These are phyloP conservation scores for Suhomyces faveliae DNA, from an alignment of 805 yeast species.

Conservation along the genomic window DNA sequence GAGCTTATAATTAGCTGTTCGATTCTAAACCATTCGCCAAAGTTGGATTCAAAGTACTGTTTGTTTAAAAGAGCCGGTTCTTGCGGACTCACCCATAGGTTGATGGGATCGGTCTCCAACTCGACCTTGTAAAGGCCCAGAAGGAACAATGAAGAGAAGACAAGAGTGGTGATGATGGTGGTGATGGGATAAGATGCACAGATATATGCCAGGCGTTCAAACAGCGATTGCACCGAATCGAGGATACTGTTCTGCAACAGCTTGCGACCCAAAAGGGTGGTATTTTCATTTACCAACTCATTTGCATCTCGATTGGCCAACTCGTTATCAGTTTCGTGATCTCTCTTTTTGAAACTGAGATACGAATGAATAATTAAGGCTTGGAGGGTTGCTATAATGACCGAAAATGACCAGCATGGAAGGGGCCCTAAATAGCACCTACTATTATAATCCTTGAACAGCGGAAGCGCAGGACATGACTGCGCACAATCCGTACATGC, in stretches of 20 bases:
- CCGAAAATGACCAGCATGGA: slow-evolving; percentile 71
- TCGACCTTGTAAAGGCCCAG: slow-evolving; percentile 18
- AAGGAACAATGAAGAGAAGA: slow-evolving; percentile 39
- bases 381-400: too few relatives aligned
- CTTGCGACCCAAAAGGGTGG: not conserved
- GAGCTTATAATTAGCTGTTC: slow-evolving; percentile 71
- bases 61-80: slow-evolving; percentile 71
- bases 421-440: slow-evolving; percentile 58
- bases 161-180: slow-evolving; percentile 21
- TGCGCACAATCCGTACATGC: slow-evolving; percentile 88
- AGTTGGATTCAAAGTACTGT: slow-evolving; percentile 67
- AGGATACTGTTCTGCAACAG: not conserved
- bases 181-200: slow-evolving; percentile 61
- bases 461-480: slow-evolving; percentile 71
- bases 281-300: not conserved
- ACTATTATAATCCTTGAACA: slow-evolving; percentile 33
- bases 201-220: slow-evolving; percentile 50
- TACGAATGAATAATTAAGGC: too few relatives aligned
- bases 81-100: slow-evolving; percentile 83
- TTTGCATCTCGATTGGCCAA: too few relatives aligned
- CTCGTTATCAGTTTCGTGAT: too few relatives aligned
- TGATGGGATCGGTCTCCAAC: slow-evolving; percentile 77
- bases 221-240: slow-evolving; percentile 24
- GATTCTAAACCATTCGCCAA: slow-evolving; percentile 89
- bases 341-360: too few relatives aligned